Evolutionary conservation across 2,329 filamentous ascomycete species (phyloP).

Genomic region (Fusarium sp.): DNA sequence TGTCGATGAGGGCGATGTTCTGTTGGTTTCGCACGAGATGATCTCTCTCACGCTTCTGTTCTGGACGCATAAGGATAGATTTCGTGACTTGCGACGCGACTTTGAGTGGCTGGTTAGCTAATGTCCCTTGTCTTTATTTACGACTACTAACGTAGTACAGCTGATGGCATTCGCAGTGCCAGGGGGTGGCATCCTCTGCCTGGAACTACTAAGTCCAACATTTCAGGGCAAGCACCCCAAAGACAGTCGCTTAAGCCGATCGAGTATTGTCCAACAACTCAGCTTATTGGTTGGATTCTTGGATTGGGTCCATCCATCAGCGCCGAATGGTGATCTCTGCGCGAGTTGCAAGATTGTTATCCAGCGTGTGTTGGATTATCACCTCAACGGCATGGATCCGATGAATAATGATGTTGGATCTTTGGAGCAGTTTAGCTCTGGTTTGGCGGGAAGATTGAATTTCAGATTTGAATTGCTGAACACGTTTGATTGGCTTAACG

Average conservation of each 20-base stretch:
- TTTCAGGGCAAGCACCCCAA: slow-evolving; percentile 6
- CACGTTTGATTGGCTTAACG: slow-evolving; percentile 12
- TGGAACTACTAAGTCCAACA: neutral
- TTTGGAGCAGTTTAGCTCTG: slow-evolving; percentile 2
- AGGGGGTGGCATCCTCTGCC: neutral
- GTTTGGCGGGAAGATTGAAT: neutral
- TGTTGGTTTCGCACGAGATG: slow-evolving; percentile 16
- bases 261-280: slow-evolving; percentile 2
- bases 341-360: slow-evolving; percentile 18
- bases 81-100: neutral
- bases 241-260: neutral
- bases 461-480: slow-evolving; percentile 15
- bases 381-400: neutral
- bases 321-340: neutral
- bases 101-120: slow-evolving; percentile 6
- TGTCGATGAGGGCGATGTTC: neutral
- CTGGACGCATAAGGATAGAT: slow-evolving; percentile 17
- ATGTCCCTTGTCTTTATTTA: accelerated
- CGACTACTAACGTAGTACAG: neutral
- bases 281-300: slow-evolving; percentile 7
- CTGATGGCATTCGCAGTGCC: slow-evolving; percentile 5
- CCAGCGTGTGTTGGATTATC: slow-evolving; percentile 11
- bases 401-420: neutral
- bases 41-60: neutral
- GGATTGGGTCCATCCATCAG: slow-evolving; percentile 18